phyloP scores from a whole-genome alignment of 345 rosid genomes.

The Acer yangbiense region DNA sequence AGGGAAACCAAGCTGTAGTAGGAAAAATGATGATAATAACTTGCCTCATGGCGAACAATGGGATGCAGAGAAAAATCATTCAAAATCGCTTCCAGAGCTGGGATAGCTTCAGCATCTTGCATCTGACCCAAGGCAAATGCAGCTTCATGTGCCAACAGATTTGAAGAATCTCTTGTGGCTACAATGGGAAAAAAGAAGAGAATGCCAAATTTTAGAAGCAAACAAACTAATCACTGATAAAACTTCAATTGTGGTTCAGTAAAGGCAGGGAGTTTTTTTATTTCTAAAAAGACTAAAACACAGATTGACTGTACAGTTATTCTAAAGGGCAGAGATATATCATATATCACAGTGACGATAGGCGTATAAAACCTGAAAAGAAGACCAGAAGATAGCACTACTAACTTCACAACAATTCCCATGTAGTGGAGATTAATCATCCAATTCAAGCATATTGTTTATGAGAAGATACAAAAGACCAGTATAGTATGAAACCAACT shows the following conservation, averaged over 20 bases:
- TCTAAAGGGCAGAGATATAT: neutral
- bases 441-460: neutral
- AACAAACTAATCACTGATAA: neutral
- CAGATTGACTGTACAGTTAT: neutral
- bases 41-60: constrained; percentile 91
- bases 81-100: constrained; percentile 71
- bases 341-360: neutral
- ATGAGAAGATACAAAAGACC: neutral
- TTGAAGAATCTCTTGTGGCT: constrained; percentile 93
- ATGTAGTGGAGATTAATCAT: neutral
- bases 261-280: neutral
- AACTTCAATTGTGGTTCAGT: neutral
- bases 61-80: constrained; percentile 88
- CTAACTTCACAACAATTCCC: neutral
- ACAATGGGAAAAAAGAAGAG: constrained; percentile 16
- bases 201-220: neutral
- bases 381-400: neutral
- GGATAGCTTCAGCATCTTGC: constrained; percentile 96
- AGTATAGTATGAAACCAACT: neutral
- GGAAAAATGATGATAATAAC: neutral
- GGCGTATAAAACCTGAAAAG: neutral
- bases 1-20: neutral
- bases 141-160: constrained; percentile 94
- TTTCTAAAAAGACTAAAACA: neutral
- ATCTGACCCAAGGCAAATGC: constrained; percentile 99